Evolutionary conservation across 108 stramenopile genomes (phyloP), one percentile per base, ranked within the genome.

Genomic region (Fragilaria radians): DNA sequence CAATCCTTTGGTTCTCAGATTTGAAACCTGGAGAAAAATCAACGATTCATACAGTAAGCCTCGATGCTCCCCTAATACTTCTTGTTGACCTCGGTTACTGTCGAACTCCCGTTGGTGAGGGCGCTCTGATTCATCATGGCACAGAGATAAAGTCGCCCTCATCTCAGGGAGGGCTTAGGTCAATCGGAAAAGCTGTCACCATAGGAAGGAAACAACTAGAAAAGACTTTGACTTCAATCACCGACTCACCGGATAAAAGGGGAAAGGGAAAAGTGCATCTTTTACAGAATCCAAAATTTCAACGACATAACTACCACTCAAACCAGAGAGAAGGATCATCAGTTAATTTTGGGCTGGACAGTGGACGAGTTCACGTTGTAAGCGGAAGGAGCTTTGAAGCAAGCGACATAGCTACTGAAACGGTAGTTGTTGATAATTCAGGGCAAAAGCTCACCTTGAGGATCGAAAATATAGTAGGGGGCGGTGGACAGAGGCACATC

Each of bases 21-120:
- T 63, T 97, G 19, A 65, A 89, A 51, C 83, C 95, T 19, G 96
- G 96, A 26, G 82, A 95, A 54, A 82, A 76, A 47, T 58, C 91
- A 17, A 72, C 86, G 7, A 76, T 93, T 9, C 88, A 95, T 56
- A 76, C 87, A 22, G 91, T 95, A 28, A 90, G 93, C 3, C 70
- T 95, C 7, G 93, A 95, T 67, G 81, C 84, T 0, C 94, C 93
- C 3, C 72, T 97, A 23, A 50, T 89, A n/a, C 76, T 97, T 52
- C 61, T 89, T 24, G 73, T 97, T 42, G 95, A 97, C 66, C 63
- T 97, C 11, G 88, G 89, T 18, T 95, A 87, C 63, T 93, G 88
- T 52, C 71, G 85, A 27, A 93, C 92, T 0, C 88, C 89, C n/a
- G 75, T 84, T 54, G 87, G 85, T 14, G 89, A 94, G 67, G 93